Percentiles rank a stretch among this genome's conserved stretches.
Conservation (phyloP, 768 basidiomycete species). For the Chiua virens region DNA sequence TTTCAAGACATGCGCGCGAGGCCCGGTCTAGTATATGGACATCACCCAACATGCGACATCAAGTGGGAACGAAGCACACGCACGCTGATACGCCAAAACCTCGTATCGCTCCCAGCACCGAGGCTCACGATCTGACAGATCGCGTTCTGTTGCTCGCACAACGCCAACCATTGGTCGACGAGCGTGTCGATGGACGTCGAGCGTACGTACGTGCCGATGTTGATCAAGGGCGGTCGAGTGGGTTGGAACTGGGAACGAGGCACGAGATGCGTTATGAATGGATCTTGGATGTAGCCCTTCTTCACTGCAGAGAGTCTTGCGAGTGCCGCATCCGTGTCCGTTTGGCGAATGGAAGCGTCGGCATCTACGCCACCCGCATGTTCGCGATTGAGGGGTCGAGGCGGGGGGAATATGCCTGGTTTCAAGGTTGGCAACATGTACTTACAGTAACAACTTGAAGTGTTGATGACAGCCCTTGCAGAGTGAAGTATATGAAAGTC, state of each 20-base stretch:
- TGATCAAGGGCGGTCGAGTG: constrained; percentile 82
- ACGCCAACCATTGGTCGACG: constrained; percentile 61
- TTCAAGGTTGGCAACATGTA: neutral
- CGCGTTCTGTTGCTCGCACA: constrained; percentile 42
- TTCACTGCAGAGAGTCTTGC: constrained; percentile 85
- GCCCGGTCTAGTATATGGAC: constrained; percentile 49
- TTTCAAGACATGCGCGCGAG: constrained; percentile 46
- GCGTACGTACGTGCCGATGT: constrained; percentile 90
- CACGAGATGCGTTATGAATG: constrained; percentile 67
- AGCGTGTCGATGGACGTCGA: constrained; percentile 77
- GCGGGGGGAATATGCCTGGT: constrained; percentile 10
- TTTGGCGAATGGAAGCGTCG: constrained; percentile 69
- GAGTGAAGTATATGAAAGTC: too few relatives aligned
- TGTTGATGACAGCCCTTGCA: too few relatives aligned
- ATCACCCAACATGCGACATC: constrained; percentile 3
- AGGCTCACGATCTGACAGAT: constrained; percentile 87
- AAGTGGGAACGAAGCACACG: constrained; percentile 25
- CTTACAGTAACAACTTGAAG: too few relatives aligned
- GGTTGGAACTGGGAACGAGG: constrained; percentile 63
- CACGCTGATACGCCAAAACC: constrained; percentile 91
- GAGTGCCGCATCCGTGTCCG: constrained; percentile 79
- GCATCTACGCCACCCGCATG: constrained; percentile 34
- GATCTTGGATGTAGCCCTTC: constrained; percentile 78
- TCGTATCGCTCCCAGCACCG: constrained; percentile 93
- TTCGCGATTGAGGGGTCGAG: constrained; percentile 13